Base-by-base conservation (phyloP, 2,329 filamentous ascomycete genomes). In the Leptosphaerulina australis region DNA sequence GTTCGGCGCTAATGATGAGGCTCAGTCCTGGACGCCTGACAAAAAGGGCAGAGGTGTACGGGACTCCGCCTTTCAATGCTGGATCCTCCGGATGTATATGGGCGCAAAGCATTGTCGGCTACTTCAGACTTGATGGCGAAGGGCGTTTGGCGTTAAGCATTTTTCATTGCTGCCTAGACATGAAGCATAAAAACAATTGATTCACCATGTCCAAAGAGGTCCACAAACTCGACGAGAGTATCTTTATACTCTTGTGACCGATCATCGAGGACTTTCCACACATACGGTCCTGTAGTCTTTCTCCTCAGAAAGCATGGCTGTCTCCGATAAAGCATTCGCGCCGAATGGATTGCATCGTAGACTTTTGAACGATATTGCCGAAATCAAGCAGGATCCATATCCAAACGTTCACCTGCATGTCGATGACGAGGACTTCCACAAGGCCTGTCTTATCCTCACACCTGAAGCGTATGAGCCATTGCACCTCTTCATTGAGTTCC, bases 331-430 rank as follows among this genome's bases (percentile, higher is more conserved):
- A 44, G 29, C 29, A 6, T 30, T 40, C 5, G 28, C 35, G 2
- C 34, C 35, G 9, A 35, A 6, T 21, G 34, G 35, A 24, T 8
- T 44, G 29, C 47, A 45, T 4, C 35, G 34, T 11, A 34, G 63
- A 1, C 62, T 67, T 5, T 59, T 81, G 11, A 66, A 66, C 18
- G 79, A 81, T 44, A 75, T 81, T 22, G 69, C 71, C 9, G 79
- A 81, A 56, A 64, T 81, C 12, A 67, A 76, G 34, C 62, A 67
- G 18, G 63, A 76, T 31, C 78, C 78, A 0, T 81, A 80, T 53
- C 77, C 77, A 2, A 78, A 77, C 34, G 75, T 81, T 48, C 46
- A 54, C n/a, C 59, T 80, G 1, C 66, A 75, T 52, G 54, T 74
- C 1, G 30, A 64, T n/a, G 74, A 76, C 18, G 53, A 67, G 1